Conservation (phyloP, 2,329 filamentous ascomycete genomes). For the Proliferodiscus dingleyae region DNA sequence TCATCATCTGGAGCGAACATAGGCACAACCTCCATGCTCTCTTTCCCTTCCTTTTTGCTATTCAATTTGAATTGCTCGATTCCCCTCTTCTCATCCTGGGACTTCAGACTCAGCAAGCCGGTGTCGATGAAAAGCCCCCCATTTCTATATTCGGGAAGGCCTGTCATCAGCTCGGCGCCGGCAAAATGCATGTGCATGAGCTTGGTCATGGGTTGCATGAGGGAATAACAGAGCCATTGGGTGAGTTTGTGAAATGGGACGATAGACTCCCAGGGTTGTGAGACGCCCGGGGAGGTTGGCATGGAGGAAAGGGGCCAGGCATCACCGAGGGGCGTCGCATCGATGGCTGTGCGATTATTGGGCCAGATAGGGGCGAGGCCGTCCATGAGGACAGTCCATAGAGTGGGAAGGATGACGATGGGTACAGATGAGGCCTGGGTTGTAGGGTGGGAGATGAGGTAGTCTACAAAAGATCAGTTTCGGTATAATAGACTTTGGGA, state of each 20-base stretch:
- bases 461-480: constrained; percentile 52
- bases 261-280: constrained; percentile 71
- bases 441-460: constrained; percentile 85
- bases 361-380: constrained; percentile 88
- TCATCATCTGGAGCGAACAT: constrained; percentile 70
- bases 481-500: not conserved
- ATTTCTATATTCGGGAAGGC: constrained; percentile 87
- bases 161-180: constrained; percentile 76
- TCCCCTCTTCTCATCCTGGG: constrained; percentile 64
- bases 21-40: constrained; percentile 68
- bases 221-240: constrained; percentile 89
- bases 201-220: constrained; percentile 86
- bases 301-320: constrained; percentile 88
- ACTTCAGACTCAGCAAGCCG: constrained; percentile 72
- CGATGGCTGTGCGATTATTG: constrained; percentile 75
- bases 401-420: constrained; percentile 77
- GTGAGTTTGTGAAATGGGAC: constrained; percentile 92
- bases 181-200: constrained; percentile 76
- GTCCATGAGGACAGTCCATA: constrained; percentile 89
- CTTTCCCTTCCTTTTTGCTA: constrained; percentile 65
- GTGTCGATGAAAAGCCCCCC: constrained; percentile 84
- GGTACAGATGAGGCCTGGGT: constrained; percentile 86
- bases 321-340: constrained; percentile 83
- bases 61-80: constrained; percentile 66
- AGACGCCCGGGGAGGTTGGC: constrained; percentile 45